phyloP scores from a whole-genome alignment of 768 basidiomycete genomes.

The Paxillus rubicundulus region DNA sequence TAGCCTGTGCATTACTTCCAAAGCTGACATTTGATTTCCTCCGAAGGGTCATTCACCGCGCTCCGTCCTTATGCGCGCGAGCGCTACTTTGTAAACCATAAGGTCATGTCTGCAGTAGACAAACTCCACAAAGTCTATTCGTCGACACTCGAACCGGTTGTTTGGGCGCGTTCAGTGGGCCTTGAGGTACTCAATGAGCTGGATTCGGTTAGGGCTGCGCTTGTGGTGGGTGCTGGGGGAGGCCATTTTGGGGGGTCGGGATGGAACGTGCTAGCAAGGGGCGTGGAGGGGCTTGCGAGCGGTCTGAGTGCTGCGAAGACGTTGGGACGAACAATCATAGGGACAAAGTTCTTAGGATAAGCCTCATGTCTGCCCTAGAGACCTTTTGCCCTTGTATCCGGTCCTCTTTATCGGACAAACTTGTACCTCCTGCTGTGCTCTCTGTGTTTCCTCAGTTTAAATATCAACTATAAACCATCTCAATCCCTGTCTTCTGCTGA shows the following conservation, averaged over 20 bases:
- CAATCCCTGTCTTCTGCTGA: too few species aligned
- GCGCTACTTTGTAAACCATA: slow-evolving; percentile 85
- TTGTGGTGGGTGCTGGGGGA: slow-evolving; percentile 81
- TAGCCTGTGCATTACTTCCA: background rate
- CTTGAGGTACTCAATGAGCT: slow-evolving; percentile 91
- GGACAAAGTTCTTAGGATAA: slow-evolving; percentile 3
- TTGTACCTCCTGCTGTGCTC: background rate
- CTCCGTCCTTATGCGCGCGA: slow-evolving; percentile 75
- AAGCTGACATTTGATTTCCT: background rate
- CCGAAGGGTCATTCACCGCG: slow-evolving; percentile 67
- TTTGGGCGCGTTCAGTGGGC: slow-evolving; percentile 86
- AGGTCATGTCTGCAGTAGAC: slow-evolving; percentile 79
- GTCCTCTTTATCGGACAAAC: too few species aligned
- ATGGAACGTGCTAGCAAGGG: slow-evolving; percentile 37
- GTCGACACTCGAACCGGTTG: slow-evolving; percentile 60
- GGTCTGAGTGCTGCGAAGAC: slow-evolving; percentile 33
- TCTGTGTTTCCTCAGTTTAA: too few species aligned
- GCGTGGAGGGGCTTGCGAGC: slow-evolving; percentile 43
- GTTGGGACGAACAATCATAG: slow-evolving; percentile 23
- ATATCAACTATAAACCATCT: too few species aligned
- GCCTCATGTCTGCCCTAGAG: too few species aligned
- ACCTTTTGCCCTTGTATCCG: background rate
- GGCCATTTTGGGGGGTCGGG: slow-evolving; percentile 24
- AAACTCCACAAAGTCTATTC: slow-evolving; percentile 88
- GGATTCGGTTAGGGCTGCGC: slow-evolving; percentile 71